Conservation (phyloP, 2,329 filamentous ascomycete genomes). For the Aspergillus fischeri region DNA sequence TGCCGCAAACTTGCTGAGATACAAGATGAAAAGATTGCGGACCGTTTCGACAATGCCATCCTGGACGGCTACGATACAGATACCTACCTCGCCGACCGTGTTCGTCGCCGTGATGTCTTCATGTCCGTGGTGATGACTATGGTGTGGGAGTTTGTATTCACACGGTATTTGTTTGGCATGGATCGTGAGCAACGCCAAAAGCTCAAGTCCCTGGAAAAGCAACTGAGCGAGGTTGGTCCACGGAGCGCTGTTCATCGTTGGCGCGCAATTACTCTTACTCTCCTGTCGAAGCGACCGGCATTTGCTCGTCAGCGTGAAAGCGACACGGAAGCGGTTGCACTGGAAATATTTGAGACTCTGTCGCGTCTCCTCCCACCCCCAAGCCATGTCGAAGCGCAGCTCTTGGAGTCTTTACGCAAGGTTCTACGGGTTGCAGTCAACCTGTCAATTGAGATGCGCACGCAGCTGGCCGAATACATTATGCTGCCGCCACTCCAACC, state of each 20-base stretch:
- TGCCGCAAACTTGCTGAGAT: constrained; percentile 81
- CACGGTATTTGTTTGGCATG: constrained; percentile 96
- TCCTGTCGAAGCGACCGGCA: constrained; percentile 73
- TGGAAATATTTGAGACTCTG: constrained; percentile 82
- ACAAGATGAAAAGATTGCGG: constrained; percentile 86
- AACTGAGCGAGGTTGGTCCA: constrained; percentile 81
- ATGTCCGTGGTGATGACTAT: constrained; percentile 99
- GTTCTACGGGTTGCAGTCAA: constrained; percentile 86
- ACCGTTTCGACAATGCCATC: constrained; percentile 88
- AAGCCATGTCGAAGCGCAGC: constrained; percentile 70
- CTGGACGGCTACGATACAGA: constrained; percentile 94
- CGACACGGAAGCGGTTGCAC: constrained; percentile 93
- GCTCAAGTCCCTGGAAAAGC: constrained; percentile 92
- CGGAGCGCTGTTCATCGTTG: constrained; percentile 88
- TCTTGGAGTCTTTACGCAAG: constrained; percentile 77
- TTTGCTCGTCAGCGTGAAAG: constrained; percentile 79
- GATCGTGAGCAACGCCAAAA: constrained; percentile 96
- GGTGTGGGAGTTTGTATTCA: constrained; percentile 99
- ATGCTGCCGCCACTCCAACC: constrained; percentile 95
- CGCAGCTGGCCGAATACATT: constrained; percentile 93
- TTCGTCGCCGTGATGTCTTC: constrained; percentile 87
- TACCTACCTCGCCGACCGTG: constrained; percentile 78
- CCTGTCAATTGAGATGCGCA: constrained; percentile 94
- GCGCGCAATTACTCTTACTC: constrained; percentile 89
- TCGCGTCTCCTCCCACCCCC: constrained; percentile 84